These are phyloP conservation scores for Debaryomyces hansenii DNA, from an alignment of 805 yeast species.

Conservation along the genomic window DNA sequence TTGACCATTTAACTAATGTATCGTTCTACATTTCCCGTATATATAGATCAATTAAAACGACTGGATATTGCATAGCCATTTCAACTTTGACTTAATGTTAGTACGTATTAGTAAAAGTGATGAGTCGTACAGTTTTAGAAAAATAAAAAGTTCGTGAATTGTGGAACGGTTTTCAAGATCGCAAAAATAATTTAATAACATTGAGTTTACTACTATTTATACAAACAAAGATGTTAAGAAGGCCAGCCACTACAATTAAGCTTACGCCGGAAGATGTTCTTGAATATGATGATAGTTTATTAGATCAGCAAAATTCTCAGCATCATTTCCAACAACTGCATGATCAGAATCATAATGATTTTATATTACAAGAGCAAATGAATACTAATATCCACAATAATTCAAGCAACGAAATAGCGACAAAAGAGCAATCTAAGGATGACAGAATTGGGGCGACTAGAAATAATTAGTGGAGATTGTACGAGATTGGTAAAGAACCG, in stretches of 20 bases:
- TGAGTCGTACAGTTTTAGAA: no score
- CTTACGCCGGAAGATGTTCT: conserved; percentile 68
- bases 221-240: conserved; percentile 52
- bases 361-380: conserved; percentile 12
- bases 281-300: conserved; percentile 43
- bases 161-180: no score
- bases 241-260: conserved; percentile 68
- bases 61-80: no score
- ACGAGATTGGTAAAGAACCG: no score
- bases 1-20: no score
- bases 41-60: no score
- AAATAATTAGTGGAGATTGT: background rate
- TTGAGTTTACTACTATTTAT: no score
- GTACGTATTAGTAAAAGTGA: no score
- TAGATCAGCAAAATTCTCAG: conserved; percentile 1
- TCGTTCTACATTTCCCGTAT: no score
- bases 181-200: no score
- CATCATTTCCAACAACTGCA: conserved; percentile 4
- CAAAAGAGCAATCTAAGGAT: conserved; percentile 11
- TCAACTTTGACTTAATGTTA: no score
- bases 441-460: conserved; percentile 22
- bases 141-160: no score
- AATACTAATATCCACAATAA: conserved; percentile 57
- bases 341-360: conserved; percentile 2
- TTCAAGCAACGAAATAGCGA: conserved; percentile 52